Conservation (phyloP, 1,284 basidiomycete species). For the Melampsora americana region DNA sequence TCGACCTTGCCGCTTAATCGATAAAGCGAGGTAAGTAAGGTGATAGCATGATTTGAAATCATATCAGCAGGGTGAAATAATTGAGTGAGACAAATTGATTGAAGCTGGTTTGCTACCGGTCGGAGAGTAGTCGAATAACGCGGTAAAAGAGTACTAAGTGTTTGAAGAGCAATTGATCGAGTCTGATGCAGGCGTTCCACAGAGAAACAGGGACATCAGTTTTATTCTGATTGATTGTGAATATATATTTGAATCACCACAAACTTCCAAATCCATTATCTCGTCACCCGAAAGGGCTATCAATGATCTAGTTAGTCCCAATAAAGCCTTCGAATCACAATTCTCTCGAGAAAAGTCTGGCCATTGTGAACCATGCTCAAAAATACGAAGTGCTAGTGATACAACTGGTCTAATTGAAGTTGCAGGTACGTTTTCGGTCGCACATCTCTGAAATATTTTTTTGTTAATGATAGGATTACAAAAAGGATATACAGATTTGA, state of each 20-base stretch:
- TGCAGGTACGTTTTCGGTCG: neutral
- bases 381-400: neutral
- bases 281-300: neutral
- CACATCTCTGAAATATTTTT: no score
- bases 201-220: neutral
- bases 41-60: conserved; percentile 7
- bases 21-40: conserved; percentile 8
- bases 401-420: neutral
- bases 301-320: conserved; percentile 2
- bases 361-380: conserved; percentile 12
- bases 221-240: neutral
- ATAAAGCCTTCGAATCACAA: conserved; percentile 19
- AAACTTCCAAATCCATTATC: neutral
- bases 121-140: conserved; percentile 17
- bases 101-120: conserved; percentile 6
- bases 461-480: no score
- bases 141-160: conserved; percentile 8
- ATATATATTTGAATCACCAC: neutral
- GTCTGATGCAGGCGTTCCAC: neutral
- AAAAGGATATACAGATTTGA: neutral
- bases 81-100: conserved; percentile 9
- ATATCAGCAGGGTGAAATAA: neutral
- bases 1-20: conserved; percentile 16
- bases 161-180: conserved; percentile 2
- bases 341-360: conserved; percentile 10